phyloP scores from a whole-genome alignment of 208 protist species.

The Strigomonas culicis region DNA sequence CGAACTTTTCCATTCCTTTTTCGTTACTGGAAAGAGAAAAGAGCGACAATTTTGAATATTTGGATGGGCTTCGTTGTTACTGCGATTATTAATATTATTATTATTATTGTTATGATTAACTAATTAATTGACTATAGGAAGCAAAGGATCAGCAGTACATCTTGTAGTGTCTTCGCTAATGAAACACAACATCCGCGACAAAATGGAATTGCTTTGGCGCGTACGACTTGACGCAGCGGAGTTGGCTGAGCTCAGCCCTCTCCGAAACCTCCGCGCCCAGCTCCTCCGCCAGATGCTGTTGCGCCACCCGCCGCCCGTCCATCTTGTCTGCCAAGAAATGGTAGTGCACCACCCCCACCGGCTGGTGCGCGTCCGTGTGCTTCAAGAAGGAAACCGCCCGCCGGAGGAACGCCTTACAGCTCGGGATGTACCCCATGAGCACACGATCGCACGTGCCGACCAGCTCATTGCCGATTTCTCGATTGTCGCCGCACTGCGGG shows the following conservation, averaged over 20 bases:
- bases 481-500: constrained; percentile 80
- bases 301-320: constrained; percentile 19
- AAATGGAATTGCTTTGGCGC: constrained; percentile 82
- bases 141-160: neutral
- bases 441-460: constrained; percentile 82
- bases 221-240: constrained; percentile 90
- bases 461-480: constrained; percentile 61
- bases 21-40: neutral
- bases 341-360: constrained; percentile 78
- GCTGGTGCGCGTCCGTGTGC: constrained; percentile 15
- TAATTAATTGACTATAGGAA: neutral
- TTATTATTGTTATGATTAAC: neutral
- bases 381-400: constrained; percentile 79
- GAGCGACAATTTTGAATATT: neutral
- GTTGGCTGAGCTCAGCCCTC: constrained; percentile 19
- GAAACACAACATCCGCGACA: constrained; percentile 73
- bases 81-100: too few relatives aligned
- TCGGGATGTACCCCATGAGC: constrained; percentile 90
- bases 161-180: constrained; percentile 3
- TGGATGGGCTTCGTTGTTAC: too few relatives aligned
- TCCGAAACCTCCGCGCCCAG: constrained; percentile 39
- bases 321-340: constrained; percentile 79
- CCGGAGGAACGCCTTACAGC: constrained; percentile 67
- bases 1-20: neutral
- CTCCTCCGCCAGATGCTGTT: constrained; percentile 40